phyloP scores from a whole-genome alignment of 371 early-diverging fungal genomes.

The Apophysomyces variabilis region DNA sequence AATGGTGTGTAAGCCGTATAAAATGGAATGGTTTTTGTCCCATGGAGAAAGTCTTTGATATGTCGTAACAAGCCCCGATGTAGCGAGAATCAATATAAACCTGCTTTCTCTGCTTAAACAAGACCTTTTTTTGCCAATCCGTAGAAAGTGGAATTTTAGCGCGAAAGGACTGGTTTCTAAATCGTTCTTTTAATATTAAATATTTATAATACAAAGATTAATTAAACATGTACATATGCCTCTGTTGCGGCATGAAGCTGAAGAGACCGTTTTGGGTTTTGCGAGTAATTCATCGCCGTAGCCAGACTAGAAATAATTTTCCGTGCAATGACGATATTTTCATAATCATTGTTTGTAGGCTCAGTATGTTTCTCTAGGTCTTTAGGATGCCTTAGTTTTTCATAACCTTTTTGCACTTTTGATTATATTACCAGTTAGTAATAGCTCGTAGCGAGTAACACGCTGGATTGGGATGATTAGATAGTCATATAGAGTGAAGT shows the following conservation, averaged over 20 bases:
- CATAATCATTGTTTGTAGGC: constrained; percentile 38
- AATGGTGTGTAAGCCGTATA: no score
- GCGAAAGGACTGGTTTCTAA: no score
- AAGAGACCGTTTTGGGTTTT: constrained; percentile 20
- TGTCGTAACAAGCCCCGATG: no score
- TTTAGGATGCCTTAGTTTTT: constrained; percentile 8
- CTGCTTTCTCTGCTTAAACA: no score
- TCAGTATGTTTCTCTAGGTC: constrained; percentile 52
- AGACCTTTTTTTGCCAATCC: no score
- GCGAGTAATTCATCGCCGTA: constrained; percentile 46
- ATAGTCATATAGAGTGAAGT: constrained; percentile 40
- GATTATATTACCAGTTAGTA: constrained; percentile 34
- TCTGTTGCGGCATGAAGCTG: background rate
- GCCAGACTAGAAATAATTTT: constrained; percentile 42
- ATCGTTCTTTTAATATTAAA: no score
- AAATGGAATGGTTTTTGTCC: no score
- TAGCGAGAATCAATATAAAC: no score
- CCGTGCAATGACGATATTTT: constrained; percentile 35
- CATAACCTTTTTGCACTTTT: background rate
- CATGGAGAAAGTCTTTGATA: no score
- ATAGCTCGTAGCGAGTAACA: constrained; percentile 37
- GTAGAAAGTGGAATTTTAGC: no score
- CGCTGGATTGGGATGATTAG: constrained; percentile 53
- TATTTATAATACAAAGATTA: no score
- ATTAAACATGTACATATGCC: background rate